Conservation (phyloP, 768 basidiomycete species). For the Trametes cingulata region DNA sequence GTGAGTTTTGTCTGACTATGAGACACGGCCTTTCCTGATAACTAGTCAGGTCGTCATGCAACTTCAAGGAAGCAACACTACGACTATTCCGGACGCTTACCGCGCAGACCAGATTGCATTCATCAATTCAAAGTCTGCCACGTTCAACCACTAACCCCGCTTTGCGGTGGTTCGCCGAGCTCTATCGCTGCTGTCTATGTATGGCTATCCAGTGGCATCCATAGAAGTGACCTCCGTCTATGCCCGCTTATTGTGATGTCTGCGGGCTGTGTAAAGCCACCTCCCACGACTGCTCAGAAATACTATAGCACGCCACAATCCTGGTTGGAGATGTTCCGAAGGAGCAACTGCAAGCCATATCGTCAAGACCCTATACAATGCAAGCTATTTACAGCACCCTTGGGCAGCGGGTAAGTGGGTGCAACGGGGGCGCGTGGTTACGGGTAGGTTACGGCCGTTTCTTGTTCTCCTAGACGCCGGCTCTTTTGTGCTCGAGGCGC, state of each 20-base stretch:
- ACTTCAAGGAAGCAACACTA: conserved; percentile 7
- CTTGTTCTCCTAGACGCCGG: conserved; percentile 6
- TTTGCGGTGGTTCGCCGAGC: neutral
- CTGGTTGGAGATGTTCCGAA: too few species aligned
- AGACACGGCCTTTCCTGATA: neutral
- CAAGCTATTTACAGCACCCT: too few species aligned
- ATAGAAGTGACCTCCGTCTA: too few species aligned
- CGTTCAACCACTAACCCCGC: conserved; percentile 2
- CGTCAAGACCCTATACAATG: too few species aligned
- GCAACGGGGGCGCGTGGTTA: neutral
- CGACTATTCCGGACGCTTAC: conserved; percentile 8
- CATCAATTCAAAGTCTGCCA: conserved; percentile 11
- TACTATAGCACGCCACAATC: too few species aligned
- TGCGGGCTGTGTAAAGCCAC: too few species aligned
- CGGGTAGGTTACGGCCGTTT: neutral
- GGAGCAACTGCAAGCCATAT: too few species aligned
- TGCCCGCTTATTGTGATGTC: too few species aligned
- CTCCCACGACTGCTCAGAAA: too few species aligned
- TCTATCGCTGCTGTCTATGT: too few species aligned
- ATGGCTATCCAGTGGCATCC: too few species aligned
- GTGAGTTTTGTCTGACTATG: neutral
- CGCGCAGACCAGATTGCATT: conserved; percentile 7
- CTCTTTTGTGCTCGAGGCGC: neutral
- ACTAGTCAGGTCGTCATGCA: conserved; percentile 3
- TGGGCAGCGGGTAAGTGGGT: too few species aligned